These are phyloP conservation scores for Ambrosia artemisiifolia DNA, from an alignment of 129 eudicot species.

Conservation along the genomic window DNA sequence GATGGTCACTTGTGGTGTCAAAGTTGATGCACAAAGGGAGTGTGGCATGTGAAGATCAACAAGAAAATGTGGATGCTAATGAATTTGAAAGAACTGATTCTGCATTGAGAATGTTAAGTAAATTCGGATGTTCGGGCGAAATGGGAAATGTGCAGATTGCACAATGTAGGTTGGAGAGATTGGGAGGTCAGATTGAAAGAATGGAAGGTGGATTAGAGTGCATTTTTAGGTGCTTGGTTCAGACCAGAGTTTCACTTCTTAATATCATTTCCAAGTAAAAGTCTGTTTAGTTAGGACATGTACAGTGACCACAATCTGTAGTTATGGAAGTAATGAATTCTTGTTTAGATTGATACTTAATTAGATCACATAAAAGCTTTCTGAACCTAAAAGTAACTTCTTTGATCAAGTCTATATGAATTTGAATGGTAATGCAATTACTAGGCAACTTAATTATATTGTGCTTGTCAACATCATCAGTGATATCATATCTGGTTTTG, in stretches of 20 bases:
- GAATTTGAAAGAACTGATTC: conserved; percentile 18
- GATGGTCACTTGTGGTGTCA: conserved; percentile 33
- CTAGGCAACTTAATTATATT: neutral
- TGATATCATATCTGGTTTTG: too few relatives aligned
- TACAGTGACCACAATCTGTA: neutral
- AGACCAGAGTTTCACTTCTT: conserved; percentile 29
- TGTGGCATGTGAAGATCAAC: conserved; percentile 26
- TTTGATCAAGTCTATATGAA: neutral
- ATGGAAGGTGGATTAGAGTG: conserved; percentile 28
- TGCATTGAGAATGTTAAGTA: conserved; percentile 20
- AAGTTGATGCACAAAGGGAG: conserved; percentile 32
- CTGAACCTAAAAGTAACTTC: neutral
- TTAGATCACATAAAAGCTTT: neutral
- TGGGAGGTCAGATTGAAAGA: conserved; percentile 21
- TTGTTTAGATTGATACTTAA: neutral
- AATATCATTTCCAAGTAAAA: conserved; percentile 28
- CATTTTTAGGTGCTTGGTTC: conserved; percentile 29
- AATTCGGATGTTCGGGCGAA: neutral
- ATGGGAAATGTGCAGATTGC: conserved; percentile 12
- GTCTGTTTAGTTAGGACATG: neutral
- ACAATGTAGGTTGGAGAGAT: conserved; percentile 18
- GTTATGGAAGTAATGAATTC: conserved; percentile 3
- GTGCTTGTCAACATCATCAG: too few relatives aligned
- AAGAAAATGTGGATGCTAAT: conserved; percentile 17
- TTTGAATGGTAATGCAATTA: neutral